phyloP scores from a whole-genome alignment of 2,329 filamentous ascomycete species.

The Venturia pyrina region DNA sequence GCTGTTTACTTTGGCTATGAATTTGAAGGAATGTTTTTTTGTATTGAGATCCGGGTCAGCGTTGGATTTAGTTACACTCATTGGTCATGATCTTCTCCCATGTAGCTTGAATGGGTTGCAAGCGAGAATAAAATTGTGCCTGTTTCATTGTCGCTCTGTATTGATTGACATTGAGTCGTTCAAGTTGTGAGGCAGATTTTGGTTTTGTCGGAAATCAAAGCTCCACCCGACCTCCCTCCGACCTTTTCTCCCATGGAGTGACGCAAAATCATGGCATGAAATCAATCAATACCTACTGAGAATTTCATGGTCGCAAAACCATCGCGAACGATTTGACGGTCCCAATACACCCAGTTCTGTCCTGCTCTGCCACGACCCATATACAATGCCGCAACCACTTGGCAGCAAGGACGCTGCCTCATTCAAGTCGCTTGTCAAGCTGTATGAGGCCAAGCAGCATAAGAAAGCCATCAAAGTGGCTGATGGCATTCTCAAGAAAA shows the following conservation, averaged over 20 bases:
- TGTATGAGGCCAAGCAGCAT: constrained; percentile 98
- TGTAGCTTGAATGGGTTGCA: neutral
- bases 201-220: neutral
- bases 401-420: constrained; percentile 74
- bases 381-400: constrained; percentile 53
- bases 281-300: neutral
- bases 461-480: constrained; percentile 93
- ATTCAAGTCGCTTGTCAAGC: constrained; percentile 88
- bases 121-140: neutral
- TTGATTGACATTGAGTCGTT: neutral
- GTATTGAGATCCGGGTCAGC: neutral
- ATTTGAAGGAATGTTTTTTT: neutral
- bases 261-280: neutral
- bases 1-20: neutral
- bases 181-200: neutral
- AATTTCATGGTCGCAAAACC: neutral
- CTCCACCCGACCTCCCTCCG: neutral
- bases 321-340: neutral
- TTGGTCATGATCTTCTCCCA: neutral
- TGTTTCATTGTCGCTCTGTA: neutral
- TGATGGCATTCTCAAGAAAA: constrained; percentile 91
- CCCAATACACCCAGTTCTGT: neutral
- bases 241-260: neutral
- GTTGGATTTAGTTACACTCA: neutral
- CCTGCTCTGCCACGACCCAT: neutral